These are phyloP conservation scores for Delitschia confertaspora DNA, from an alignment of 495 filamentous ascomycete species.

Conservation along the genomic window DNA sequence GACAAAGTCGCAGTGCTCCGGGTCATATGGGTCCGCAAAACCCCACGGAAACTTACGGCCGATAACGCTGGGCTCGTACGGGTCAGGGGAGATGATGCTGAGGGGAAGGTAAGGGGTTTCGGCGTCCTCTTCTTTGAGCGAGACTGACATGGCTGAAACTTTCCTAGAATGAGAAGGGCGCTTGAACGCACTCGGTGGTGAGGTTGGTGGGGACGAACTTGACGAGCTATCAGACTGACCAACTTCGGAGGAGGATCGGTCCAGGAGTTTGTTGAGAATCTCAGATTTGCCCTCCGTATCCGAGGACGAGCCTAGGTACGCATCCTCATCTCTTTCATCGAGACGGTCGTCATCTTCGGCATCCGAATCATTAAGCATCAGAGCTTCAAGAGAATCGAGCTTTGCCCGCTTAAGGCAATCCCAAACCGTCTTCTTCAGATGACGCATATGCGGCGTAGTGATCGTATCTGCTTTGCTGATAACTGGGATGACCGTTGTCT, in stretches of 20 bases:
- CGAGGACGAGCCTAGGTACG: constrained; percentile 23
- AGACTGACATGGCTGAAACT: constrained; percentile 26
- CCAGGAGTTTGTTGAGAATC: constrained; percentile 26
- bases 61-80: constrained; percentile 59
- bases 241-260: constrained; percentile 26
- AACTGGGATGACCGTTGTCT: constrained; percentile 91
- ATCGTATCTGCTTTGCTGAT: constrained; percentile 97
- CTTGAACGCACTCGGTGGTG: constrained; percentile 17
- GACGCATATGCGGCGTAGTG: constrained; percentile 84
- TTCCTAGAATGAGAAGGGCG: constrained; percentile 19
- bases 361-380: constrained; percentile 64
- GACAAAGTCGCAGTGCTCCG: constrained; percentile 90
- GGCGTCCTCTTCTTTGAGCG: constrained; percentile 19
- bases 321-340: constrained; percentile 37
- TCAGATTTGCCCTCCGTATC: constrained; percentile 23
- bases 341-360: constrained; percentile 41
- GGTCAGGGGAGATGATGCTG: constrained; percentile 88
- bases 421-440: constrained; percentile 85
- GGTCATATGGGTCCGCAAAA: constrained; percentile 84
- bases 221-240: constrained; percentile 16
- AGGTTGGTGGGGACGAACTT: constrained; percentile 19
- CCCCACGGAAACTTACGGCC: constrained; percentile 94
- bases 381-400: constrained; percentile 78
- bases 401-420: constrained; percentile 75
- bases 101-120: constrained; percentile 57